These are phyloP conservation scores for Luffa acutangula DNA, from an alignment of 306 rosid species.

Conservation along the genomic window DNA sequence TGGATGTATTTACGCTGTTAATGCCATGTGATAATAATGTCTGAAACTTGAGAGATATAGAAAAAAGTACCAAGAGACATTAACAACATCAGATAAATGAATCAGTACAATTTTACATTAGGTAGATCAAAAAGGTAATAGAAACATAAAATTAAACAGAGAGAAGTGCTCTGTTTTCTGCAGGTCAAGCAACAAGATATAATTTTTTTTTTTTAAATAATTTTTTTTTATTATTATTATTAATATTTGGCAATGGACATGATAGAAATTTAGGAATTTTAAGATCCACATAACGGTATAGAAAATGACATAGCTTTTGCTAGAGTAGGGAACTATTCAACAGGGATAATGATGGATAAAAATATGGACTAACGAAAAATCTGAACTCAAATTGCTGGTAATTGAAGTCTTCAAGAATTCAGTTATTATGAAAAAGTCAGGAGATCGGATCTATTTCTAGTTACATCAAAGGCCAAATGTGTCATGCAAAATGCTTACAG, in stretches of 20 bases:
- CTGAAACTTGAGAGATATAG: not conserved
- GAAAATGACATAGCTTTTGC: not conserved
- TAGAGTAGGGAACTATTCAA: not conserved
- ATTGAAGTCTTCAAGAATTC: not conserved
- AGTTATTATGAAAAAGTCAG: not conserved
- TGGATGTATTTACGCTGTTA: not conserved
- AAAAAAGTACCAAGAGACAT: not conserved
- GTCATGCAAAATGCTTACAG: constrained; percentile 36
- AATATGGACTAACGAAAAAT: not conserved
- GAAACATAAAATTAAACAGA: not conserved
- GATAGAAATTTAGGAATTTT: not conserved
- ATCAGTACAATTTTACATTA: not conserved
- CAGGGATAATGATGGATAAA: not conserved
- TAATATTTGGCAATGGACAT: not conserved
- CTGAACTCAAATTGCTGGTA: not conserved
- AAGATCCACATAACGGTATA: not conserved
- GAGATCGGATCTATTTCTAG: not conserved
- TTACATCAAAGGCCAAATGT: not conserved
- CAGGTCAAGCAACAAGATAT: not conserved
- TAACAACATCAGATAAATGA: not conserved
- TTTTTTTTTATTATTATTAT: not conserved
- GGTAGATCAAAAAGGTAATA: not conserved
- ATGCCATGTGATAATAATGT: not conserved
- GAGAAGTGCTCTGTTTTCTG: not conserved
- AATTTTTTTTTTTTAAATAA: not conserved